Conservation (phyloP, 2,329 filamentous ascomycete species). For the Dothideomycetes sp. region DNA sequence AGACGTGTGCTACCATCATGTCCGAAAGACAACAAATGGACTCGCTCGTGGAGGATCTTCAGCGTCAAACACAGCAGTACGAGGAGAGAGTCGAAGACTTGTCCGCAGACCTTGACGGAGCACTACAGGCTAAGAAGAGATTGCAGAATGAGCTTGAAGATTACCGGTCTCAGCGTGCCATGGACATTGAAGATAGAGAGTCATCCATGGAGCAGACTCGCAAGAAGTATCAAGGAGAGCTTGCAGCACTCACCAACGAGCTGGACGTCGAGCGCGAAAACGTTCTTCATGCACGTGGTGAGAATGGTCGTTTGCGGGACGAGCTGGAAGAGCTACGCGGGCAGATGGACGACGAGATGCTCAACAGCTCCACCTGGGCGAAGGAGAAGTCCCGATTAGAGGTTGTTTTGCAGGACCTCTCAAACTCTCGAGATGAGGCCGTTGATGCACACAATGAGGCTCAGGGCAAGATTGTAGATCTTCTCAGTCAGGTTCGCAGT, state of each 20-base stretch:
- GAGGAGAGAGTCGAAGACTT: constrained; percentile 89
- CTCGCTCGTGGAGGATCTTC: constrained; percentile 73
- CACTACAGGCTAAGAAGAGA: constrained; percentile 80
- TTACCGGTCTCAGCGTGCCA: constrained; percentile 86
- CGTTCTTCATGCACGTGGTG: constrained; percentile 69
- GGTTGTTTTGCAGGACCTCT: constrained; percentile 76
- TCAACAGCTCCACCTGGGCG: constrained; percentile 96
- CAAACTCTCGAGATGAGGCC: constrained; percentile 86
- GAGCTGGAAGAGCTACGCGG: constrained; percentile 88
- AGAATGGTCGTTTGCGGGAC: constrained; percentile 81
- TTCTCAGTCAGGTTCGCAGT: constrained; percentile 79
- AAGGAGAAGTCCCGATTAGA: constrained; percentile 94
- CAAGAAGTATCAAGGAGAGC: constrained; percentile 93
- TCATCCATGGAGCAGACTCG: constrained; percentile 91
- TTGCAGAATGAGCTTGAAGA: constrained; percentile 96
- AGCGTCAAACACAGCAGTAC: constrained; percentile 77
- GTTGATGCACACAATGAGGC: constrained; percentile 89
- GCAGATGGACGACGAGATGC: constrained; percentile 96
- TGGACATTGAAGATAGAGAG: constrained; percentile 95
- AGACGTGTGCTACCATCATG: constrained; percentile 81
- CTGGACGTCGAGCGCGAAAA: constrained; percentile 90
- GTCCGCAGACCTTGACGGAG: constrained; percentile 76
- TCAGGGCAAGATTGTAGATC: constrained; percentile 80
- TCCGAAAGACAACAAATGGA: constrained; percentile 88
- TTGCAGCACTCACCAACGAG: constrained; percentile 80